These are phyloP conservation scores for Fusarium kyushuense DNA, from an alignment of 2,329 filamentous ascomycete species.

Conservation along the genomic window DNA sequence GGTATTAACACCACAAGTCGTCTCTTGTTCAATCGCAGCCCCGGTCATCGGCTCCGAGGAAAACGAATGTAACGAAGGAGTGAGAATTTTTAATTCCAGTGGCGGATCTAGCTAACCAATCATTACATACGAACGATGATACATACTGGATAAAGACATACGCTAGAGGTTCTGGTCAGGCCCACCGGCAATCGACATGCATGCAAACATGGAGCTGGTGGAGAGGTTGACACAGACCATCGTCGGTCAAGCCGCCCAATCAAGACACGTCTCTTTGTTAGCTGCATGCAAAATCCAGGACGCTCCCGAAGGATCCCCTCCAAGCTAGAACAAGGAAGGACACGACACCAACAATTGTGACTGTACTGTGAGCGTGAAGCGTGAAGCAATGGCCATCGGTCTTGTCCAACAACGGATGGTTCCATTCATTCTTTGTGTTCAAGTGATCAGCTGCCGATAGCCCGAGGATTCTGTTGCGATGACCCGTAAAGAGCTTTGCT, in stretches of 20 bases:
- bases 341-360: neutral
- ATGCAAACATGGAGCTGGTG: constrained; percentile 5
- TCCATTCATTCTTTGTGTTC: constrained; percentile 27
- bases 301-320: constrained; percentile 27
- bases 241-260: constrained; percentile 38
- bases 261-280: constrained; percentile 27
- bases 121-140: constrained; percentile 22
- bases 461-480: constrained; percentile 32
- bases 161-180: constrained; percentile 25
- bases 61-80: constrained; percentile 19
- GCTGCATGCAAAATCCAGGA: constrained; percentile 44
- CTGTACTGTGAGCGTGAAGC: neutral
- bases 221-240: constrained; percentile 27
- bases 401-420: constrained; percentile 20
- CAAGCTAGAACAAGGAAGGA: constrained; percentile 4
- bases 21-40: constrained; percentile 13
- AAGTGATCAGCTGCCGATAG: constrained; percentile 39
- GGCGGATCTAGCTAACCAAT: constrained; percentile 39
- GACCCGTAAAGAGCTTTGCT: constrained; percentile 16
- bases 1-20: constrained; percentile 8
- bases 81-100: constrained; percentile 44
- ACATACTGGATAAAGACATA: constrained; percentile 42
- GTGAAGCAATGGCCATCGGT: constrained; percentile 20
- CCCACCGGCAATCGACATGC: constrained; percentile 42
- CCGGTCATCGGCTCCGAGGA: constrained; percentile 45